Conservation (phyloP, 2,329 filamentous ascomycete species). For the Aureobasidium sp. region DNA sequence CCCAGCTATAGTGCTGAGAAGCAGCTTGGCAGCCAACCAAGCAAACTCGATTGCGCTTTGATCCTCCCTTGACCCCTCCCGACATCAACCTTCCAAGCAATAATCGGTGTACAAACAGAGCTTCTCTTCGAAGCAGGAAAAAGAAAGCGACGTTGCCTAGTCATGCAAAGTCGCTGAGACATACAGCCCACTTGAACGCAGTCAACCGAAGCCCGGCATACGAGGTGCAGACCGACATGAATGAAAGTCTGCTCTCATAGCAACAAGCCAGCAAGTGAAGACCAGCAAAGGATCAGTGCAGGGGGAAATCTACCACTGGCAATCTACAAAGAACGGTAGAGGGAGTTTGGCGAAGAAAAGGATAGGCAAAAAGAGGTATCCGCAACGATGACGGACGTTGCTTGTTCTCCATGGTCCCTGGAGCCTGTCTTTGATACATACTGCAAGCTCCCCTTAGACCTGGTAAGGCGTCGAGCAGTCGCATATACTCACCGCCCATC, state of each 20-base stretch:
- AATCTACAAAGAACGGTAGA: background rate
- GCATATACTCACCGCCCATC: slow-evolving; percentile 13
- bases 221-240: slow-evolving; percentile 13
- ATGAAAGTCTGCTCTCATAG: background rate
- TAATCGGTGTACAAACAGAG: slow-evolving; percentile 12
- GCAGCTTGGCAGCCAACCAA: slow-evolving; percentile 4
- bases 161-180: slow-evolving; percentile 14
- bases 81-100: slow-evolving; percentile 2
- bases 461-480: slow-evolving; percentile 13
- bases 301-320: background rate
- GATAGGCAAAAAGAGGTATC: background rate
- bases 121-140: slow-evolving; percentile 2
- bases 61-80: slow-evolving; percentile 5
- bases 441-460: slow-evolving; percentile 14
- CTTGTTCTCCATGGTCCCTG: background rate
- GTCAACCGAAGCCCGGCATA: slow-evolving; percentile 14
- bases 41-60: slow-evolving; percentile 1
- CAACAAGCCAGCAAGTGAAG: slow-evolving; percentile 5
- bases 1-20: background rate
- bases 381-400: background rate
- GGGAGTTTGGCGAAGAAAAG: background rate
- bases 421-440: slow-evolving; percentile 13
- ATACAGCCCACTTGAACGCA: slow-evolving; percentile 14
- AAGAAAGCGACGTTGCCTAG: slow-evolving; percentile 10
- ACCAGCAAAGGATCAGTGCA: slow-evolving; percentile 13